Conservation (phyloP, 179 eudicot species). For the Camellia oleifera region DNA sequence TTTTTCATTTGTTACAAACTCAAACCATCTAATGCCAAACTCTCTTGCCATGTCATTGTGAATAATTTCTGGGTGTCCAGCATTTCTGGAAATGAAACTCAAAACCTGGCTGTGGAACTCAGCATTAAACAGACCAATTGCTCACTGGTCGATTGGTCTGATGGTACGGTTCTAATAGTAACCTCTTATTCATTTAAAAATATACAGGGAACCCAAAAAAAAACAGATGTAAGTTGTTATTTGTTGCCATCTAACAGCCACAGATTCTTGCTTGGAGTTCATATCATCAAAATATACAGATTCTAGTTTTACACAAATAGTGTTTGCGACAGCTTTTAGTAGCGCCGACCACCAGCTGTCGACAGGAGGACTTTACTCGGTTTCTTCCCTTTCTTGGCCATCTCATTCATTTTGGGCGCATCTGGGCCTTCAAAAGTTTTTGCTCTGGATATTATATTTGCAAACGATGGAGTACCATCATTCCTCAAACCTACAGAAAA, state of each 20-base stretch:
- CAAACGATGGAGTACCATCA: constrained; percentile 61
- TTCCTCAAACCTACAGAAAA: constrained; percentile 41
- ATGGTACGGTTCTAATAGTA: too few relatives aligned
- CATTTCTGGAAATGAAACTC: too few relatives aligned
- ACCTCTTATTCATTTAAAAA: too few relatives aligned
- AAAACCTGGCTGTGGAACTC: too few relatives aligned
- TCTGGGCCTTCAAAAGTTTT: constrained; percentile 35
- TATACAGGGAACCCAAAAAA: background rate
- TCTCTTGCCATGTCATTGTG: too few relatives aligned
- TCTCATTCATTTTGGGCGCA: constrained; percentile 41
- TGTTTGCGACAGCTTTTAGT: constrained; percentile 27
- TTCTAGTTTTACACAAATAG: background rate
- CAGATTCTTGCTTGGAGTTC: background rate
- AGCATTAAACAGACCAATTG: too few relatives aligned
- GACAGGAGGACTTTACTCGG: constrained; percentile 77
- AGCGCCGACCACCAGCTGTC: constrained; percentile 90
- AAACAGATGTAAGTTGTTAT: background rate
- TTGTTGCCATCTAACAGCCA: background rate
- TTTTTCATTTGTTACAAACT: too few relatives aligned
- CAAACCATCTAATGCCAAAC: too few relatives aligned
- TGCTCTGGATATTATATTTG: constrained; percentile 64
- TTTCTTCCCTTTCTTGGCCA: constrained; percentile 81
- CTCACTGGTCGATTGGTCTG: too few relatives aligned
- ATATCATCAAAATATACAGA: background rate
- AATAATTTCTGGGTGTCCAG: too few relatives aligned